Conservation (phyloP, 352 stramenopile genomes). For the Halophytophthora batemanensis region DNA sequence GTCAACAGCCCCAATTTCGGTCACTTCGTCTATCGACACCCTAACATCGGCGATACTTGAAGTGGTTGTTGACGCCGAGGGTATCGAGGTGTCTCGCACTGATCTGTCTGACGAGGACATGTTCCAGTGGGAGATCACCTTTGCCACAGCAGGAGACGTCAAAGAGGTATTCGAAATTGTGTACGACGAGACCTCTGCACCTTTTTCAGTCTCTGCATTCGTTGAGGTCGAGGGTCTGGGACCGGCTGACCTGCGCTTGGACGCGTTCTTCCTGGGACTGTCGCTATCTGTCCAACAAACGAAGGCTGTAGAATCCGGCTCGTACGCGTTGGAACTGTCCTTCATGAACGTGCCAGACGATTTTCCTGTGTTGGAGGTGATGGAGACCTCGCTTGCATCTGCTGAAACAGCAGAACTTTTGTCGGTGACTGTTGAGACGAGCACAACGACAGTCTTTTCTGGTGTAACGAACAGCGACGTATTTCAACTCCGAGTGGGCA, state of each 20-base stretch:
- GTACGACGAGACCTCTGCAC: not conserved
- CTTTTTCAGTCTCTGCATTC: not conserved
- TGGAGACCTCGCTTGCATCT: not conserved
- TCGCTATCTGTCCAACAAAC: not conserved
- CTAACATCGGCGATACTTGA: not conserved
- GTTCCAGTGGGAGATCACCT: constrained; percentile 21
- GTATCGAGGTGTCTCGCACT: constrained; percentile 10
- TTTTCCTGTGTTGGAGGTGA: not conserved
- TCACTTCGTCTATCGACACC: not conserved
- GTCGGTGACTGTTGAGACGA: not conserved
- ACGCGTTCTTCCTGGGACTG: not conserved
- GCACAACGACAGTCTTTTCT: not conserved
- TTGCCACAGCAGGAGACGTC: constrained; percentile 2
- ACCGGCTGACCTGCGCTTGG: not conserved
- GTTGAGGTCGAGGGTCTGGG: not conserved
- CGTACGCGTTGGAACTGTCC: not conserved
- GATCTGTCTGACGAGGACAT: not conserved
- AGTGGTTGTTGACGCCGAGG: constrained; percentile 9
- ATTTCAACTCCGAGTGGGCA: constrained; percentile 4
- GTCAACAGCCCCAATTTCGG: not conserved
- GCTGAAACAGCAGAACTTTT: not conserved
- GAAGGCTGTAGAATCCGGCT: not conserved
- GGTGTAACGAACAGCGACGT: not conserved
- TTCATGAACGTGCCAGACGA: not conserved
- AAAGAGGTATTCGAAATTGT: not conserved